Evolutionary conservation across 805 yeast species (phyloP).

Genomic region (Saccharomycopsis lassenensis): DNA sequence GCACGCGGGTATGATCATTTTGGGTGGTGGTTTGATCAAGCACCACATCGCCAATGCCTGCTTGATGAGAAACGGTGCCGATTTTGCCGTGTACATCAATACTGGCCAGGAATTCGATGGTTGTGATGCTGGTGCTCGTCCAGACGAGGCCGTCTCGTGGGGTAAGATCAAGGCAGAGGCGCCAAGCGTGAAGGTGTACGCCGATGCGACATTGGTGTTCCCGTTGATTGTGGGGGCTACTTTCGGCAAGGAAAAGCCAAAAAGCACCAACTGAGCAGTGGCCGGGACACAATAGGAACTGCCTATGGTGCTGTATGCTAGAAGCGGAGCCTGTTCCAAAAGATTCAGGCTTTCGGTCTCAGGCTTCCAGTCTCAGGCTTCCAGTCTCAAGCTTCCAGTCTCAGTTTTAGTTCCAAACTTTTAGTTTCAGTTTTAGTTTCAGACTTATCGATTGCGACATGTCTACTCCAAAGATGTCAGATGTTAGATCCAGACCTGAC

Average conservation of each 20-base stretch:
- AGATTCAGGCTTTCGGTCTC: too few species aligned
- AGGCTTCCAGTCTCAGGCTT: too few species aligned
- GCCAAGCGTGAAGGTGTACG: conserved; percentile 79
- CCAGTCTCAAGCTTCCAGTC: too few species aligned
- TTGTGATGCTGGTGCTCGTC: conserved; percentile 98
- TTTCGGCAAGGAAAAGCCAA: conserved; percentile 54
- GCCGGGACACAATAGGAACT: too few species aligned
- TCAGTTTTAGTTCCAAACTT: too few species aligned
- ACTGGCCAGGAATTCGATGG: conserved; percentile 99
- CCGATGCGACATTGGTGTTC: conserved; percentile 90
- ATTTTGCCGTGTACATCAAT: conserved; percentile 91
- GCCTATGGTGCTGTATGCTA: too few species aligned
- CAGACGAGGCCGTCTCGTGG: conserved; percentile 98
- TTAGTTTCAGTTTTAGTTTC: too few species aligned
- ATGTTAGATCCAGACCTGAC: too few species aligned
- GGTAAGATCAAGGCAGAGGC: conserved; percentile 97
- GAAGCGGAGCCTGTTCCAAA: too few species aligned
- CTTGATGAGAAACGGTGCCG: conserved; percentile 98
- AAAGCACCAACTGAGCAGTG: too few species aligned
- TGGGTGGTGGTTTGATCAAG: conserved; percentile 94
- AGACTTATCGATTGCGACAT: too few species aligned
- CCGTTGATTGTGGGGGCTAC: conserved; percentile 98
- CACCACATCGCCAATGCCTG: conserved; percentile 98
- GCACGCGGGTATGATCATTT: conserved; percentile 87
- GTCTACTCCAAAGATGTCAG: too few species aligned